Evolutionary conservation across 164 flowering plant genomes (phyloP).

Genomic region (Pachysandra terminalis): DNA sequence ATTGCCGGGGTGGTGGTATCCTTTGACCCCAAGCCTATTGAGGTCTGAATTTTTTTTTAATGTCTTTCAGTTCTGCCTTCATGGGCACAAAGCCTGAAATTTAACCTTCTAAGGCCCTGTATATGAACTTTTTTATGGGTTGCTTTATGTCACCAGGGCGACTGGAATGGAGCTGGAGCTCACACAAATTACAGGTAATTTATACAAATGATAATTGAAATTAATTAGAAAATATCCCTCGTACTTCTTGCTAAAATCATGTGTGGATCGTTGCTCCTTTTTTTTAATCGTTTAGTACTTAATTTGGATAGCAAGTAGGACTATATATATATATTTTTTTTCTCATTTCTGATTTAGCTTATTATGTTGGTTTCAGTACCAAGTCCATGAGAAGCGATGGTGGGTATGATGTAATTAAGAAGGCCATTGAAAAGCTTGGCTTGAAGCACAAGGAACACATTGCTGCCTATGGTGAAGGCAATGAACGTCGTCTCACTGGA

Average conservation of each 20-base stretch:
- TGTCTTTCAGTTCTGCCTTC: not conserved
- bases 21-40: slow-evolving; percentile 66
- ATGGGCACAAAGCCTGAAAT: not conserved
- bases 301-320: too few relatives aligned
- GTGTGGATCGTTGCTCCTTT: not conserved
- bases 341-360: not conserved
- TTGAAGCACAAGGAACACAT: slow-evolving; percentile 62
- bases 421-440: slow-evolving; percentile 59
- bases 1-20: slow-evolving; percentile 64
- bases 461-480: too few relatives aligned
- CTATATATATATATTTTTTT: not conserved
- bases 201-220: not conserved
- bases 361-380: slow-evolving; percentile 30
- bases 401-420: slow-evolving; percentile 55
- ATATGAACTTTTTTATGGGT: not conserved
- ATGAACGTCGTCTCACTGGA: too few relatives aligned
- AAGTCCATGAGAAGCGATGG: slow-evolving; percentile 57
- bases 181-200: slow-evolving; percentile 63
- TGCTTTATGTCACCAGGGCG: slow-evolving; percentile 39
- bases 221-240: not conserved
- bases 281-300: too few relatives aligned
- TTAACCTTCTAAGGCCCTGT: not conserved
- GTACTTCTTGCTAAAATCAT: not conserved
- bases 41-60: slow-evolving; percentile 24
- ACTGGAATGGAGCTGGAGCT: slow-evolving; percentile 77